Percentiles rank a stretch among this genome's conserved stretches.
These are phyloP conservation scores for Artemisia argyi DNA, from an alignment of 129 eudicot genomes.

Conservation along the genomic window DNA sequence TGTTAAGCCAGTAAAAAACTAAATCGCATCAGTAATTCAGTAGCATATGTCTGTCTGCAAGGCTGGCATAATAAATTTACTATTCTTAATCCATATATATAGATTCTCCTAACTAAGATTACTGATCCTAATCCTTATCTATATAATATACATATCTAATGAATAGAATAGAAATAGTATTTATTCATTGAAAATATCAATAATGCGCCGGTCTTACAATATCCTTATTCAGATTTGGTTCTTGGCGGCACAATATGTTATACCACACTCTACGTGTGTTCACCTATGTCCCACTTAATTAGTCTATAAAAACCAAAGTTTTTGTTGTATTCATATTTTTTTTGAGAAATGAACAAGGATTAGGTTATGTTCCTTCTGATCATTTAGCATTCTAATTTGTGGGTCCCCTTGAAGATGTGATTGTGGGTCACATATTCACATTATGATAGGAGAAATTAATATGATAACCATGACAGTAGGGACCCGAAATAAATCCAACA, in stretches of 20 bases:
- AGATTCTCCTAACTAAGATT: conserved; percentile 3
- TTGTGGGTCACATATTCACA: conserved; percentile 15
- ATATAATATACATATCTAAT: neutral
- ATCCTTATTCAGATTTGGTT: conserved; percentile 1
- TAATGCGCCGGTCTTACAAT: neutral
- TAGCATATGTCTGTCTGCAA: neutral
- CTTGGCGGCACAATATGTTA: conserved; percentile 2
- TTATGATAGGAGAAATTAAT: neutral
- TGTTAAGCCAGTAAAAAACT: neutral
- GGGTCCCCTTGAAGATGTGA: neutral
- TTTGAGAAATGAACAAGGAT: conserved; percentile 14
- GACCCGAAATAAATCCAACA: neutral
- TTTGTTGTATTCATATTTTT: neutral
- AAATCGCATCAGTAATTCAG: neutral
- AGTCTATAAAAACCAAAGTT: conserved; percentile 2
- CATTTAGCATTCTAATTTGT: conserved; percentile 13
- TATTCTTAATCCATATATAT: neutral
- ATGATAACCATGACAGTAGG: conserved; percentile 1
- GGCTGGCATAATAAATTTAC: neutral
- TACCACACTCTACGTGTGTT: neutral
- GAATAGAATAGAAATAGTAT: neutral
- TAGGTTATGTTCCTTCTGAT: conserved; percentile 14
- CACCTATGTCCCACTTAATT: neutral
- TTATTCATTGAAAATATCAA: neutral
- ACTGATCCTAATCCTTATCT: neutral